These are phyloP conservation scores for Micromonas pusilla DNA, from an alignment of 139 green algal species.

Conservation along the genomic window DNA sequence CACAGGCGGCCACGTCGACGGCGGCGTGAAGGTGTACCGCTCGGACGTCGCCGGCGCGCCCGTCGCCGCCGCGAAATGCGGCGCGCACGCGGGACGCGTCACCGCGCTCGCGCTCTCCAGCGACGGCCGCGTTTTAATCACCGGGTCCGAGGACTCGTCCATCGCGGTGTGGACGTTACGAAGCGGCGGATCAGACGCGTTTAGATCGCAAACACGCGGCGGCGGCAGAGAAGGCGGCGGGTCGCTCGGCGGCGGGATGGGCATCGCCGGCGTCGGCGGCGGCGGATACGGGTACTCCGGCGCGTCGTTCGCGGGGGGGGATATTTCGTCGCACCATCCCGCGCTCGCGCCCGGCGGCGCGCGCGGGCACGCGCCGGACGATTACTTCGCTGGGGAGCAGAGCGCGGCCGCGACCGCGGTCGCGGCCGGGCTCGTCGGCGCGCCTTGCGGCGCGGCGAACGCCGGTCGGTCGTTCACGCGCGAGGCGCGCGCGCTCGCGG, in stretches of 20 bases:
- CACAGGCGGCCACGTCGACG: neutral
- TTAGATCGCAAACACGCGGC: no score
- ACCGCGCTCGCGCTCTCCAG: neutral
- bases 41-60: no score
- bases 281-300: neutral
- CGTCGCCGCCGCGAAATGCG: neutral
- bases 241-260: neutral
- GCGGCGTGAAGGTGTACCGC: neutral
- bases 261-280: neutral
- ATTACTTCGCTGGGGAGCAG: neutral
- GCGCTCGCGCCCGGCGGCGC: no score
- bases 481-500: neutral
- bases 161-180: constrained; percentile 3
- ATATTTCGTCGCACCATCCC: neutral
- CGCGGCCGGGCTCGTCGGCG: neutral
- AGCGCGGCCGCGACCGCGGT: neutral
- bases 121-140: neutral
- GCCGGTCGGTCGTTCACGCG: neutral
- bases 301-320: no score
- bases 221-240: no score
- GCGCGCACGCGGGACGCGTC: neutral
- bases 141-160: neutral
- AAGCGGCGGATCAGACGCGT: no score
- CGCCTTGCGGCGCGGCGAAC: neutral
- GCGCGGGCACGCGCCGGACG: neutral